These are phyloP conservation scores for Leccinellum luteum DNA, from an alignment of 768 basidiomycete species.

Conservation along the genomic window DNA sequence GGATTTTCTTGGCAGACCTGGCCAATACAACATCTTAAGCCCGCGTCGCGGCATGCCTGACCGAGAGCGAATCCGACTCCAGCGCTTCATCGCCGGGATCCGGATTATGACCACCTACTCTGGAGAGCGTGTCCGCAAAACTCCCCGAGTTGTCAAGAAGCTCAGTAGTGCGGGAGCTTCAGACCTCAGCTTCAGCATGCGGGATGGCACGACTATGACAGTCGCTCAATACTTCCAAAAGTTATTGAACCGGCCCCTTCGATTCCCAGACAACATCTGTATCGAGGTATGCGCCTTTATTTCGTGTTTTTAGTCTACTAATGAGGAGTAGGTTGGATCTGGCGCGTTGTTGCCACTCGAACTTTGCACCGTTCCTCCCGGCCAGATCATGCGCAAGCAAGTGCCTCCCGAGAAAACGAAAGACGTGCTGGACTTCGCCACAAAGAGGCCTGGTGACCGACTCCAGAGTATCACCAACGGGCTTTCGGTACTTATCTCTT, in stretches of 20 bases:
- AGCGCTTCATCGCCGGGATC: conserved; percentile 54
- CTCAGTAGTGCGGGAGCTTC: conserved; percentile 53
- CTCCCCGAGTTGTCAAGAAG: conserved; percentile 61
- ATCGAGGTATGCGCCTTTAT: conserved; percentile 50
- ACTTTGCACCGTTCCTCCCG: conserved; percentile 55
- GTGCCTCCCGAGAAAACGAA: conserved; percentile 65
- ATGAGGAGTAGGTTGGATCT: conserved; percentile 47
- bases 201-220: conserved; percentile 52
- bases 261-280: conserved; percentile 63
- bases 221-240: conserved; percentile 62
- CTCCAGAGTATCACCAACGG: conserved; percentile 54
- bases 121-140: conserved; percentile 36
- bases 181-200: conserved; percentile 51
- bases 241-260: conserved; percentile 51
- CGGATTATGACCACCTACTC: conserved; percentile 44
- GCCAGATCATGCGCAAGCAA: conserved; percentile 73
- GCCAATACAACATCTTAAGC: conserved; percentile 34
- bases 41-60: conserved; percentile 44
- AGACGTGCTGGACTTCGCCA: conserved; percentile 63
- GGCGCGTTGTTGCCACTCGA: conserved; percentile 69
- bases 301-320: conserved; percentile 19
- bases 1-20: conserved; percentile 44
- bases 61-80: conserved; percentile 51
- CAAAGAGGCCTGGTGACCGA: conserved; percentile 57
- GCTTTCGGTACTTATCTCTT: conserved; percentile 40